A percentile compares a stretch with the other conserved stretches of the same genome.
phyloP scores from a whole-genome alignment of 2,329 filamentous ascomycete species.

The Ophiocordyceps polyrhachis-furcata region DNA sequence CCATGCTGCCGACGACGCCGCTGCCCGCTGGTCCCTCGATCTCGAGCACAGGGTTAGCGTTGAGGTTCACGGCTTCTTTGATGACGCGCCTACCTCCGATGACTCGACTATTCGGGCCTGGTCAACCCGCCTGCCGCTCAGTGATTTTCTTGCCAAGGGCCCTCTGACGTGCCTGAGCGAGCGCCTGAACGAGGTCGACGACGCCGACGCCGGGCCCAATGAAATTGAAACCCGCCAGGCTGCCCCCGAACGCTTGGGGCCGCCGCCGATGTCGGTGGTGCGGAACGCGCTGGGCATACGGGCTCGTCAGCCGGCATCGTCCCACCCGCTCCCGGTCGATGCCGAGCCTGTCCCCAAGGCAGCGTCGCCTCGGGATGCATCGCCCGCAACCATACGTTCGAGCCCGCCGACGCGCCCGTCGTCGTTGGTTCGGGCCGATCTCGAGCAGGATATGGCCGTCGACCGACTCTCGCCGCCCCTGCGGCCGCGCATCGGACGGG shows the following conservation, averaged over 20 bases:
- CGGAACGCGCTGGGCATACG: constrained; percentile 16
- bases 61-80: constrained; percentile 40
- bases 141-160: constrained; percentile 35
- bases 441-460: constrained; percentile 20
- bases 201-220: constrained; percentile 3
- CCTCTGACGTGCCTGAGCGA: constrained; percentile 35
- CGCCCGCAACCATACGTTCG: constrained; percentile 12
- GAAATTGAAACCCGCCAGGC: not conserved
- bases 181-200: constrained; percentile 24
- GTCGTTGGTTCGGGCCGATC: constrained; percentile 15
- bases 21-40: constrained; percentile 24
- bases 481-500: constrained; percentile 10
- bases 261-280: constrained; percentile 4
- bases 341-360: constrained; percentile 1
- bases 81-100: constrained; percentile 19
- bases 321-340: constrained; percentile 13
- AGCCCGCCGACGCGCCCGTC: constrained; percentile 12
- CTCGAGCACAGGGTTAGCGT: constrained; percentile 35
- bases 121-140: constrained; percentile 28
- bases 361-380: constrained; percentile 9
- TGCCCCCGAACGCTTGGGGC: not conserved
- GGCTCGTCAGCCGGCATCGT: constrained; percentile 7
- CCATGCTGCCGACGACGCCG: constrained; percentile 4
- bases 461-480: constrained; percentile 18
- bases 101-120: constrained; percentile 25